Base-by-base conservation (phyloP, 169 alveolate genomes). In the Plasmodium gallinaceum region DNA sequence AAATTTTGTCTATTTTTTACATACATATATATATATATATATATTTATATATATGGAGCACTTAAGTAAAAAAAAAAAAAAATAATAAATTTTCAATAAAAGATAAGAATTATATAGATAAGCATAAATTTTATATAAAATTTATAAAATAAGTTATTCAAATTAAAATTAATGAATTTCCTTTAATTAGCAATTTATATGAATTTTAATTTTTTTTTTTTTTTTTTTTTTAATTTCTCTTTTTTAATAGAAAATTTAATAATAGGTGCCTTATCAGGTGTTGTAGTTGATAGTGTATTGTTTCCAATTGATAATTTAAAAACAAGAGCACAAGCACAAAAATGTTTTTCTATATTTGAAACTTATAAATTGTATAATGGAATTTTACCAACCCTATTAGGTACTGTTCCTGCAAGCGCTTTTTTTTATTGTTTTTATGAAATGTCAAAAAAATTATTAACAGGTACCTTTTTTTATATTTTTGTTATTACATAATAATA, bases 241-340 rank as follows among this genome's bases (percentile, higher is more conserved):
- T 45, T 16, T 60, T 72, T 66, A 60, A 43, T 61, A 94, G 96
- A 78, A 20, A 94, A 94, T 68, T 93, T 94, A 73, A 72, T 94
- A 14, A 90, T 95, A 71, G 97, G 97, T 12, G 97, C 96, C 32
- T 10, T 94, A 43, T 94, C 97, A n/a, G 97, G 97, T 9, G 57
- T 94, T 22, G 88, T 71, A 46, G 93, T 94, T 42, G 97, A 95
- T 43, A 72, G 88, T 26, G 90, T 93, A n/a, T 71, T 92, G 48
- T 95, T 94, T 74, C 96, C 97, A 48, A 76, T 95, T 65, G 96
- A 95, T 71, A 90, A 93, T 45, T 60, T 95, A 37, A 95, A 95
- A 93, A 95, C 97, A 43, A 88, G 94, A 22, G 66, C 71, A 37
- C 97, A 94, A 52, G 91, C 92, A 42, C 83, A 92, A 62, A 62